Conservation (phyloP, 805 yeast genomes). For the Sugiyamaella lignohabitans region DNA sequence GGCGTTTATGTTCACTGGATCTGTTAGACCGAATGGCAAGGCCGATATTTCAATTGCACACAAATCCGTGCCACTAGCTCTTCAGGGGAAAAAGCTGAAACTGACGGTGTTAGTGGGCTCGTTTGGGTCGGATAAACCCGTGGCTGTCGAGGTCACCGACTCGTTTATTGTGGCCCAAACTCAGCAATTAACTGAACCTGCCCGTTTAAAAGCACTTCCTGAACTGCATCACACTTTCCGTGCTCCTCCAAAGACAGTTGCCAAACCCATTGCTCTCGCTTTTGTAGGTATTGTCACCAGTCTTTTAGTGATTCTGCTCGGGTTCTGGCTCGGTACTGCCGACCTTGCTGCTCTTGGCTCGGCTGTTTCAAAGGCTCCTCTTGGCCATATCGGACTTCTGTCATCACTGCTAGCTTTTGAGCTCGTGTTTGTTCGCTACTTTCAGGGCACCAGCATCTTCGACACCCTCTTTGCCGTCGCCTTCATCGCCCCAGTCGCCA, state of each 20-base stretch:
- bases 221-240: slow-evolving; percentile 63
- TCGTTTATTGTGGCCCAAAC: slow-evolving; percentile 1
- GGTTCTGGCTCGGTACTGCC: slow-evolving; percentile 26
- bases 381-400: slow-evolving; percentile 41
- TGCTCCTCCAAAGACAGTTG: slow-evolving; percentile 46
- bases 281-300: slow-evolving; percentile 38
- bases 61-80: slow-evolving; percentile 28
- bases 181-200: slow-evolving; percentile 8
- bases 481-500: slow-evolving; percentile 46
- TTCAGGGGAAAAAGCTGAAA: slow-evolving; percentile 23
- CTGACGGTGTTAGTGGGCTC: slow-evolving; percentile 28
- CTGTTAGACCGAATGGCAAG: slow-evolving; percentile 30
- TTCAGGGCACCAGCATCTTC: slow-evolving; percentile 54
- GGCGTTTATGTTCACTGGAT: slow-evolving; percentile 28
- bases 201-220: slow-evolving; percentile 39
- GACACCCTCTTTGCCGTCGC: slow-evolving; percentile 44
- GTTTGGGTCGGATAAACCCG: slow-evolving; percentile 23
- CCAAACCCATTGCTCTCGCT: slow-evolving; percentile 44
- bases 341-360: slow-evolving; percentile 22
- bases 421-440: slow-evolving; percentile 50
- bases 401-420: slow-evolving; percentile 46
- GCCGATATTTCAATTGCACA: slow-evolving; percentile 29
- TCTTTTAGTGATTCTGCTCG: slow-evolving; percentile 39
- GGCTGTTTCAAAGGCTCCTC: slow-evolving; percentile 24
- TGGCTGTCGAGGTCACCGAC: slow-evolving; percentile 10